These are phyloP conservation scores for Zoysia matrella DNA, from an alignment of 202 grass and related monocot species.

Conservation along the genomic window DNA sequence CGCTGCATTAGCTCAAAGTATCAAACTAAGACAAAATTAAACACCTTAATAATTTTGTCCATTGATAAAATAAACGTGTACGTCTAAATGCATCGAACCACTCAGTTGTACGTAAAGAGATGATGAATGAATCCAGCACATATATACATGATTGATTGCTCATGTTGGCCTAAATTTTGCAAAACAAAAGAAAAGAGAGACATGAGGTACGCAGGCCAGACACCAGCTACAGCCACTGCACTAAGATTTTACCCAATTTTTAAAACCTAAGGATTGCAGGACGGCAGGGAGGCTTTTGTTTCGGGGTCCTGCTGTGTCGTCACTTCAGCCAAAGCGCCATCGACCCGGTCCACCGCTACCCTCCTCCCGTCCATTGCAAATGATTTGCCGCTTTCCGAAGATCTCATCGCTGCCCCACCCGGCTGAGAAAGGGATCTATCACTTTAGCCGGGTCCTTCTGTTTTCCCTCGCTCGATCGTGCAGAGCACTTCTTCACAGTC, in stretches of 20 bases:
- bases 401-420: slow-evolving; percentile 26
- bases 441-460: too few species aligned
- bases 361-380: not conserved
- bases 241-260: slow-evolving; percentile 17
- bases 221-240: not conserved
- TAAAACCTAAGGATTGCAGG: slow-evolving; percentile 44
- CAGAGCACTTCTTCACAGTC: slow-evolving; percentile 16
- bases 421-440: slow-evolving; percentile 37
- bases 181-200: not conserved
- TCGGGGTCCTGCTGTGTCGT: not conserved
- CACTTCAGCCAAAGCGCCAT: slow-evolving; percentile 14
- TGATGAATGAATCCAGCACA: not conserved
- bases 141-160: not conserved
- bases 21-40: too few species aligned
- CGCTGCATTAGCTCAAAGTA: too few species aligned
- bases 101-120: too few species aligned
- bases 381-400: slow-evolving; percentile 43
- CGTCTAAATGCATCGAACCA: too few species aligned
- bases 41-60: too few species aligned
- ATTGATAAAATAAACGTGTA: too few species aligned
- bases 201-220: not conserved
- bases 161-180: not conserved
- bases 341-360: slow-evolving; percentile 5
- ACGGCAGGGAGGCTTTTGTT: slow-evolving; percentile 32
- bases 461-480: slow-evolving; percentile 12